These are phyloP conservation scores for Ceratobasidium papillatum DNA, from an alignment of 1,284 basidiomycete species.

Conservation along the genomic window DNA sequence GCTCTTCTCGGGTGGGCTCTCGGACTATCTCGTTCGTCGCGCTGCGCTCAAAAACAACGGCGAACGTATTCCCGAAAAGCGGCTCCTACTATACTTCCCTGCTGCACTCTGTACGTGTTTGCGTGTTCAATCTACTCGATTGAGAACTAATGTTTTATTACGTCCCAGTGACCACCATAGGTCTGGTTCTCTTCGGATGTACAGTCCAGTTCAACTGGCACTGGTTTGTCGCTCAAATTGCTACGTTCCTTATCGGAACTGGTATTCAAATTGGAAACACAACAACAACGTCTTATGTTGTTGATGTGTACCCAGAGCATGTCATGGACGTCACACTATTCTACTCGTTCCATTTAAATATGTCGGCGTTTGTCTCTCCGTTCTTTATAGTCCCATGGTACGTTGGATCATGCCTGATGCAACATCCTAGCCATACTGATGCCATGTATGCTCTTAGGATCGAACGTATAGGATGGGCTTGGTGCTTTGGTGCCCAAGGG, in stretches of 20 bases:
- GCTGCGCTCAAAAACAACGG: constrained; percentile 36
- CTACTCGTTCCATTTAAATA: constrained; percentile 45
- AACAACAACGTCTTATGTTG: constrained; percentile 42
- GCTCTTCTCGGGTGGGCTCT: constrained; percentile 45
- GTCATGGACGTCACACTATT: constrained; percentile 45
- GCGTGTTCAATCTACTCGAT: not conserved
- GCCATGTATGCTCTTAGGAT: constrained; percentile 19
- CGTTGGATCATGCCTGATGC: not conserved
- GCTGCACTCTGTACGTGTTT: constrained; percentile 34
- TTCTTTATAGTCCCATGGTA: constrained; percentile 45
- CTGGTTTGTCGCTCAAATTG: constrained; percentile 42
- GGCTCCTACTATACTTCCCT: constrained; percentile 44
- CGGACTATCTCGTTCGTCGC: constrained; percentile 42
- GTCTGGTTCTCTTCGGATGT: constrained; percentile 43
- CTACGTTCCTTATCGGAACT: constrained; percentile 42
- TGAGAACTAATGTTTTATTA: not conserved
- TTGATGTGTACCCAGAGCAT: constrained; percentile 45
- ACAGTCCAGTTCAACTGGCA: constrained; percentile 43
- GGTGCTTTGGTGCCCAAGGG: constrained; percentile 44
- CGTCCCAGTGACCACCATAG: constrained; percentile 39
- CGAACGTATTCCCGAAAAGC: constrained; percentile 42
- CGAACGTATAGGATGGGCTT: constrained; percentile 43
- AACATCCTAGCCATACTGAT: not conserved
- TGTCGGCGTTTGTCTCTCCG: constrained; percentile 45
- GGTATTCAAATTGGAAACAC: constrained; percentile 46